phyloP scores from a whole-genome alignment of 2,329 filamentous ascomycete species.

The Didymella segeticola region DNA sequence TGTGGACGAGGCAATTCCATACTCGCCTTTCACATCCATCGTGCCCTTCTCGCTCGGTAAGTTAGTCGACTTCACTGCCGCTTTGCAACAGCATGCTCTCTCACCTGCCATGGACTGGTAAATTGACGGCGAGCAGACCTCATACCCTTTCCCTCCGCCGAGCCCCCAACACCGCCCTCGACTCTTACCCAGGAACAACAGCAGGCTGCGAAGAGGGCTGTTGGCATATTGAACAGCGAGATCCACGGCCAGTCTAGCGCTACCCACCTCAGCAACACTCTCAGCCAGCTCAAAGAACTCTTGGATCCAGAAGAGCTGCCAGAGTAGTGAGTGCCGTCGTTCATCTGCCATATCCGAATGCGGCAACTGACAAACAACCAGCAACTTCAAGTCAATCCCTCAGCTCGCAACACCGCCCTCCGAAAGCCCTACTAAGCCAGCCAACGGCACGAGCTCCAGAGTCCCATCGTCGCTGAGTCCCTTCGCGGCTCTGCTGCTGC shows the following conservation, averaged over 20 bases:
- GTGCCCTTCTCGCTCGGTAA: constrained; percentile 78
- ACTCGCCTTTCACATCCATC: constrained; percentile 80
- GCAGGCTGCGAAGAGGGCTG: constrained; percentile 57
- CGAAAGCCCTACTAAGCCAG: constrained; percentile 30
- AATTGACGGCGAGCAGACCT: constrained; percentile 49
- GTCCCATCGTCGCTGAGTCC: constrained; percentile 51
- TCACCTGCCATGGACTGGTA: constrained; percentile 19
- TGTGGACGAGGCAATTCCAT: constrained; percentile 79
- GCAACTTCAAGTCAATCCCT: constrained; percentile 41
- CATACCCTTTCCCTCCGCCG: constrained; percentile 54
- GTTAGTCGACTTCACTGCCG: constrained; percentile 35
- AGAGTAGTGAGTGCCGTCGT: constrained; percentile 66
- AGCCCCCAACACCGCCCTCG: constrained; percentile 49
- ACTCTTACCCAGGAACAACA: constrained; percentile 54
- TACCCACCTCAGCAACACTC: constrained; percentile 71
- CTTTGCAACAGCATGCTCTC: constrained; percentile 19
- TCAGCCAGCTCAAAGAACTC: constrained; percentile 77
- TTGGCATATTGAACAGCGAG: constrained; percentile 76
- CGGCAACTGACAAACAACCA: constrained; percentile 24
- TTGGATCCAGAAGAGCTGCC: constrained; percentile 74
- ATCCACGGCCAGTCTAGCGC: constrained; percentile 66
- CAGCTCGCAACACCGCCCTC: constrained; percentile 42
- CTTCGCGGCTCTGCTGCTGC: constrained; percentile 63
- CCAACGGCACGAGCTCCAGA: constrained; percentile 29
- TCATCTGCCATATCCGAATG: constrained; percentile 1